These are phyloP conservation scores for Cyclostephanos tholiformis DNA, from an alignment of 108 stramenopile species.

Conservation along the genomic window DNA sequence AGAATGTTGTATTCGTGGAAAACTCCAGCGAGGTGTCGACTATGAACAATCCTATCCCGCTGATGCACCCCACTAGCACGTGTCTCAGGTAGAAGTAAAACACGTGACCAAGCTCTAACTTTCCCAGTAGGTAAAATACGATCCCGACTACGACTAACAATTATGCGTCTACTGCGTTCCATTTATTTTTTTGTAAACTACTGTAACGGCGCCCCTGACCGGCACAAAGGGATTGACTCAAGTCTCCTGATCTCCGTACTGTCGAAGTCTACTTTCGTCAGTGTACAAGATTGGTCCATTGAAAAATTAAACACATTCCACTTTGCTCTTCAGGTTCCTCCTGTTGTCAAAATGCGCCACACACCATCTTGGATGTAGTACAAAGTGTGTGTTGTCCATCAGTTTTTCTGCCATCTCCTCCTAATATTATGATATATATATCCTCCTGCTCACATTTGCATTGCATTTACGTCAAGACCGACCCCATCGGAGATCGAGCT, in stretches of 20 bases:
- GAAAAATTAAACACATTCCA: not conserved
- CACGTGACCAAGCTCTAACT: too few species aligned
- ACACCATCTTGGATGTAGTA: not conserved
- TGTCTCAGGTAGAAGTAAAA: too few species aligned
- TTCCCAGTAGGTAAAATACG: too few species aligned
- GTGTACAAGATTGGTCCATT: not conserved
- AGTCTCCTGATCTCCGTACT: not conserved
- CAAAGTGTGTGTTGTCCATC: not conserved
- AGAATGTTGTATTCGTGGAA: too few species aligned
- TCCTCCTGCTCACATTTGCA: conserved; percentile 9
- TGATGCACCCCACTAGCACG: too few species aligned
- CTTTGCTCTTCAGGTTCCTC: not conserved
- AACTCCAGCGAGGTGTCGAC: too few species aligned
- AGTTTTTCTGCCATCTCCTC: not conserved
- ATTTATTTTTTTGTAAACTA: not conserved
- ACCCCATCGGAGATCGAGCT: conserved; percentile 1
- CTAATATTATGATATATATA: not conserved
- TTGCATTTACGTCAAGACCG: conserved; percentile 8
- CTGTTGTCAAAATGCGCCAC: not conserved
- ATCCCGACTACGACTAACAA: too few species aligned
- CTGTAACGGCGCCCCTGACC: not conserved
- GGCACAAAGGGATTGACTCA: not conserved
- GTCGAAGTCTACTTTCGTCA: conserved; percentile 19
- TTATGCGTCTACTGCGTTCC: not conserved
- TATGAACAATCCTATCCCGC: too few species aligned